Evolutionary conservation across 768 basidiomycete species (phyloP).

Genomic region (Amanita exitialis): DNA sequence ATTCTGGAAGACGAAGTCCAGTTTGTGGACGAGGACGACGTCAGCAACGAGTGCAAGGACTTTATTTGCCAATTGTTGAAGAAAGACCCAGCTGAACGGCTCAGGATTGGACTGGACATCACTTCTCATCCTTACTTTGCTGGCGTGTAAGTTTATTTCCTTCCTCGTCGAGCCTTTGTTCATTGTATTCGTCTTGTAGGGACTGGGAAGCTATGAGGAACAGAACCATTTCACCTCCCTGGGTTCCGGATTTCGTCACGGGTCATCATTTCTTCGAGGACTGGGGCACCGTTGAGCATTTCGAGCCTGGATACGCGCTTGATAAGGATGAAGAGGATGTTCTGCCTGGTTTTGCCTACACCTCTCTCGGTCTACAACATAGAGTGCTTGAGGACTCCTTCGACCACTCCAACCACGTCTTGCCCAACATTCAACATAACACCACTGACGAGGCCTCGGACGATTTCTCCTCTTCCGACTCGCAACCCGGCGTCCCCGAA

Average conservation of each 20-base stretch:
- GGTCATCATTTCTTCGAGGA: slow-evolving; percentile 12
- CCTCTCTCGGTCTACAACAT: slow-evolving; percentile 5
- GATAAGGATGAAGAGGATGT: slow-evolving; percentile 10
- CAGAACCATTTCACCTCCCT: slow-evolving; percentile 15
- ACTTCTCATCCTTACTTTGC: slow-evolving; percentile 21
- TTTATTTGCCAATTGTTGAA: slow-evolving; percentile 20
- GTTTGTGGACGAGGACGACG: slow-evolving; percentile 15
- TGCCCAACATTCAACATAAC: neutral
- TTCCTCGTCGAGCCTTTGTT: neutral
- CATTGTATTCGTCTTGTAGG: slow-evolving; percentile 6
- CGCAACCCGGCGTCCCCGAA: neutral
- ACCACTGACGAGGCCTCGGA: neutral
- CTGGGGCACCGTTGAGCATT: neutral
- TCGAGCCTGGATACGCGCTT: slow-evolving; percentile 10
- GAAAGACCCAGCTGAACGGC: slow-evolving; percentile 17
- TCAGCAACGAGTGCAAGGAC: slow-evolving; percentile 16
- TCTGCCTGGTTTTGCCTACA: slow-evolving; percentile 13
- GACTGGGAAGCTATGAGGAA: slow-evolving; percentile 18
- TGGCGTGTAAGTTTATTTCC: slow-evolving; percentile 15
- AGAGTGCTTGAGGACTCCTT: neutral
- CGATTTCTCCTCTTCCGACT: slow-evolving; percentile 4
- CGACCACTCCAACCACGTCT: neutral
- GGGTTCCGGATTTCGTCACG: slow-evolving; percentile 14
- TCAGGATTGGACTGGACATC: slow-evolving; percentile 18
- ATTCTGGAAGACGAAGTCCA: slow-evolving; percentile 12